Evolutionary conservation across 2,329 filamentous ascomycete genomes (phyloP).

Genomic region (Ophiostoma australiae): DNA sequence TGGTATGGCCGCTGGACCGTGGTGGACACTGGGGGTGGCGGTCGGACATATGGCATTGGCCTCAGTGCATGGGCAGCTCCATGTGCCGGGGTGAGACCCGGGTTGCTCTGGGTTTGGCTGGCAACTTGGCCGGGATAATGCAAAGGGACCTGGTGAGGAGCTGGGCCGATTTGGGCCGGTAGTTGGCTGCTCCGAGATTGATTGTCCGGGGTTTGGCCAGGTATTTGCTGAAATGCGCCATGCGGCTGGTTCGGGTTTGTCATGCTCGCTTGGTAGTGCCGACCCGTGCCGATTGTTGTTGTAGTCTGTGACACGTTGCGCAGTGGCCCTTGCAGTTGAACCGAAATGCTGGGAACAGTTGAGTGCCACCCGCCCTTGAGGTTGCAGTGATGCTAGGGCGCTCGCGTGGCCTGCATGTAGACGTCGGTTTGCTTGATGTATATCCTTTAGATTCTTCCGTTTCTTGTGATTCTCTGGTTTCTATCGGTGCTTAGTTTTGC

Average conservation of each 20-base stretch:
- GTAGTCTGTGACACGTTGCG: not conserved
- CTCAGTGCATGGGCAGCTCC: not conserved
- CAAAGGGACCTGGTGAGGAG: not conserved
- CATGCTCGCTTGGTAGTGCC: not conserved
- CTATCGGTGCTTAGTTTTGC: too few relatives aligned
- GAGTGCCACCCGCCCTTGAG: not conserved
- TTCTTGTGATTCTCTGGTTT: too few relatives aligned
- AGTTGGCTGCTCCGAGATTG: not conserved
- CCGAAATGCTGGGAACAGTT: not conserved
- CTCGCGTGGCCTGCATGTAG: not conserved
- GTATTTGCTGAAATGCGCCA: not conserved
- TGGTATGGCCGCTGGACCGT: slow-evolving; percentile 36
- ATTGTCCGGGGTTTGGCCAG: not conserved
- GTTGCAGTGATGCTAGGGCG: not conserved
- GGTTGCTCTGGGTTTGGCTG: not conserved
- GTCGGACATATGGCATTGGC: not conserved
- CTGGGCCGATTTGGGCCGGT: not conserved
- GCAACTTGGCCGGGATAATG: not conserved
- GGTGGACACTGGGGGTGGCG: not conserved
- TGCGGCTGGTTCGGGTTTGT: not conserved
- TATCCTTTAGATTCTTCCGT: too few relatives aligned
- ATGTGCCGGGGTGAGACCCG: not conserved
- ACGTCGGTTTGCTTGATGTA: not conserved
- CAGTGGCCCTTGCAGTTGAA: not conserved
- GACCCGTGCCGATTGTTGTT: not conserved